Evolutionary conservation across 1,284 basidiomycete species (phyloP), one percentile per base, ranked within the genome.

Genomic region (Papiliotrema nemorosa): DNA sequence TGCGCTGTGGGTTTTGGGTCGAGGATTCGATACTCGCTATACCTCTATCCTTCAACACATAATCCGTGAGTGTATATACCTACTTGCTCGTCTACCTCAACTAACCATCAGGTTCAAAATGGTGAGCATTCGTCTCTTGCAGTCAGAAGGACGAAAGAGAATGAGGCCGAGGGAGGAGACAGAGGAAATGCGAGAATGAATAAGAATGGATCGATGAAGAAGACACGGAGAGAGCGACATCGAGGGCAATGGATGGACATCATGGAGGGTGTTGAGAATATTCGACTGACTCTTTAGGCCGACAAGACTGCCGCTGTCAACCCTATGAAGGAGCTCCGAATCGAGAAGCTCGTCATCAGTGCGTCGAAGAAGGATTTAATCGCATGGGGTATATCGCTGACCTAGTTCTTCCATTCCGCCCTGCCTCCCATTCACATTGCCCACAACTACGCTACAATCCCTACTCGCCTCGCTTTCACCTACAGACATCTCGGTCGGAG

Each of bases 311-410:
- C 87, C 76, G 88, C 89, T 75, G 84, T 85, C 70, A 92, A 92
- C 82, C 83, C 85, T 73, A 92, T 92, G 90, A 88, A 86, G 82
- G 93, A 97, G 81, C 89, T 91, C 69, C 84, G 84, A 69, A 93
- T 97, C 75, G 93, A 97, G 81, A 97, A 98, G 84, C 87, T 98
- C 76, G 93, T 97, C 80, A 92, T 98, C 84, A 98, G 90, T 94
- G 77, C 88, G 55, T 47, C 39, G 38, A 35, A 35, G 18, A 14
- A 43, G 18, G 35, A 20, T 33, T 33, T 20, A n/a, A 29, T 37
- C 12, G 27, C 21, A 40, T n/a, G n/a, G 20, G 5, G 25, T 14
- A 31, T 36, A 10, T 34, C 1, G 34, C 54, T 58, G 46, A 63
- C 45, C 21, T 44, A 16, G 43, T 24, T 33, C 34, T 42, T 24